Percentiles rank a stretch among this genome's conserved stretches.
Evolutionary conservation across 148 eudicot species (phyloP).

Genomic region (Camellia granthamiana): DNA sequence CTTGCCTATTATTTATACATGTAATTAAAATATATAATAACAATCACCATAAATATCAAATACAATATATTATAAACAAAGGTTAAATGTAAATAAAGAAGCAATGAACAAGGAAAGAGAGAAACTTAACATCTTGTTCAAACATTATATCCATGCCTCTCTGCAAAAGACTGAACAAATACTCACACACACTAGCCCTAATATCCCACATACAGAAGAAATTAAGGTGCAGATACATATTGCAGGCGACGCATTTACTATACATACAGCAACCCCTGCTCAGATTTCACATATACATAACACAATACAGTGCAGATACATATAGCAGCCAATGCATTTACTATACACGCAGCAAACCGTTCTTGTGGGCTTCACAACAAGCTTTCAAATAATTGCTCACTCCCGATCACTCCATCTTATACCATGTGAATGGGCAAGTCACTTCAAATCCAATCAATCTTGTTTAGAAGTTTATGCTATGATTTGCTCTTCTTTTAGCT

Average conservation of each 20-base stretch:
- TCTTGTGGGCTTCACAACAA: neutral
- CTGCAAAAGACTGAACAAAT: neutral
- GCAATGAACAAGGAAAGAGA: too few relatives aligned
- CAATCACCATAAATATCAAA: too few relatives aligned
- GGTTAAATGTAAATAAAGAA: too few relatives aligned
- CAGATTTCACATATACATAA: neutral
- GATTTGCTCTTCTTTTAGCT: constrained; percentile 63
- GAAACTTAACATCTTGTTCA: neutral
- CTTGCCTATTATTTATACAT: too few relatives aligned
- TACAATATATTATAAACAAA: too few relatives aligned
- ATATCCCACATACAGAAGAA: neutral
- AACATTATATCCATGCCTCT: neutral
- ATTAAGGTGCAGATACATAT: neutral
- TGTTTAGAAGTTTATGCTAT: constrained; percentile 17
- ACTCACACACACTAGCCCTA: neutral
- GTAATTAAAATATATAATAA: too few relatives aligned
- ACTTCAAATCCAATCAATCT: neutral
- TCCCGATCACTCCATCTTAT: neutral
- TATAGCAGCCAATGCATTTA: neutral
- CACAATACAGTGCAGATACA: neutral
- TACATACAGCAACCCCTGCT: neutral
- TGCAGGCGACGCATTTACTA: neutral
- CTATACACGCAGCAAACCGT: neutral
- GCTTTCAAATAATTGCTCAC: neutral
- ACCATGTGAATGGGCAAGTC: neutral